A percentile compares a stretch with the other conserved stretches of the same genome.
These are phyloP conservation scores for Oryza nivara DNA, from an alignment of 176 grass and related monocot species.

Conservation along the genomic window DNA sequence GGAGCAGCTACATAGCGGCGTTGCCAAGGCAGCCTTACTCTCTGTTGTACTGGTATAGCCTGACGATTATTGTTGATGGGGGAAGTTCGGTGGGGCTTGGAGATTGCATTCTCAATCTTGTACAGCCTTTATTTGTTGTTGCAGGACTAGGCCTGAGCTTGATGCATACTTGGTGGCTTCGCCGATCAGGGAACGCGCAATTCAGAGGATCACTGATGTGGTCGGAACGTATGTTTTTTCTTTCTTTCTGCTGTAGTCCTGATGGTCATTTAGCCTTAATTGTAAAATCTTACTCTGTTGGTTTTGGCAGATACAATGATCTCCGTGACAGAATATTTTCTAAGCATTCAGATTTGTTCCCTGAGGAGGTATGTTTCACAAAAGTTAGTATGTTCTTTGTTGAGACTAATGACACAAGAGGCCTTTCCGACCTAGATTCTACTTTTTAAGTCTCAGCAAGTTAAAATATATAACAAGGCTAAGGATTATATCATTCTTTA, in stretches of 20 bases:
- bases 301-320: slow-evolving; percentile 79
- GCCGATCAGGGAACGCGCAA: slow-evolving; percentile 83
- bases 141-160: slow-evolving; percentile 83
- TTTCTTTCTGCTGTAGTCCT: background rate
- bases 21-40: slow-evolving; percentile 97
- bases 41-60: slow-evolving; percentile 86
- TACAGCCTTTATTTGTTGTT: slow-evolving; percentile 66
- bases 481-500: background rate
- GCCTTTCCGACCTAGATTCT: background rate
- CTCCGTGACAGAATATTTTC: slow-evolving; percentile 85
- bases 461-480: slow-evolving; percentile 11
- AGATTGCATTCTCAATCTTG: slow-evolving; percentile 61
- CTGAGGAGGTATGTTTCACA: slow-evolving; percentile 70
- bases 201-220: slow-evolving; percentile 88
- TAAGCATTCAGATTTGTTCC: slow-evolving; percentile 89
- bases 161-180: slow-evolving; percentile 86
- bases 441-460: slow-evolving; percentile 1
- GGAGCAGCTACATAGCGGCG: slow-evolving; percentile 88
- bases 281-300: slow-evolving; percentile 16
- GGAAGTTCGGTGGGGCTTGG: slow-evolving; percentile 14
- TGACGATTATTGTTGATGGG: background rate
- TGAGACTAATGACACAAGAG: background rate
- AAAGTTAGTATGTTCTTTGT: slow-evolving; percentile 25
- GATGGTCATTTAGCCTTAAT: background rate
- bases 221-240: slow-evolving; percentile 76